Evolutionary conservation across 139 green algal species (phyloP).

Genomic region (Limnomonas spitsbergensis): DNA sequence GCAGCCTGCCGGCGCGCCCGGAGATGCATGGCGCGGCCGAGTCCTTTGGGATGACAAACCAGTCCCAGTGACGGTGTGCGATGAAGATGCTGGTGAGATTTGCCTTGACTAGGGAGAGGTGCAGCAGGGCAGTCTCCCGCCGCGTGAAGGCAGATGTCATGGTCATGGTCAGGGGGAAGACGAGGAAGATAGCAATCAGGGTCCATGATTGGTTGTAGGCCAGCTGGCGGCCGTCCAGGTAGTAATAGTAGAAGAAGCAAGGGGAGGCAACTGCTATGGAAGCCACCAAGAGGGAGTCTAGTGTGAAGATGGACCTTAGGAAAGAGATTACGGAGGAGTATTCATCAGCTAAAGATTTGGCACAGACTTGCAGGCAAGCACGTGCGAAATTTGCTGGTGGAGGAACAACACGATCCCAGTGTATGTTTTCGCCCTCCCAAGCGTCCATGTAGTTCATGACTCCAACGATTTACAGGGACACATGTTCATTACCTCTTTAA

Average conservation of each 20-base stretch:
- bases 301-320: background rate
- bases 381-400: background rate
- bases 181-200: background rate
- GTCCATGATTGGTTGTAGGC: background rate
- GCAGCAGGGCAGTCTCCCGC: background rate
- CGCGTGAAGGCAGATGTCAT: background rate
- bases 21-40: background rate
- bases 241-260: constrained; percentile 15
- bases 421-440: background rate
- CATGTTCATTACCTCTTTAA: no score
- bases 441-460: no score
- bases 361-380: background rate
- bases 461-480: no score
- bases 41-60: constrained; percentile 14
- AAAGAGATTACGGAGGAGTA: background rate
- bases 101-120: background rate
- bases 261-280: background rate
- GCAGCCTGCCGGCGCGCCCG: background rate
- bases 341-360: background rate
- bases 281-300: background rate
- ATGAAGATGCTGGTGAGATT: constrained; percentile 2
- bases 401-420: background rate
- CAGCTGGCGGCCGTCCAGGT: background rate
- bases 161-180: constrained; percentile 15
- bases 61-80: constrained; percentile 12